Base-by-base conservation (phyloP, 2,329 filamentous ascomycete species). In the Paraphoma sp. region DNA sequence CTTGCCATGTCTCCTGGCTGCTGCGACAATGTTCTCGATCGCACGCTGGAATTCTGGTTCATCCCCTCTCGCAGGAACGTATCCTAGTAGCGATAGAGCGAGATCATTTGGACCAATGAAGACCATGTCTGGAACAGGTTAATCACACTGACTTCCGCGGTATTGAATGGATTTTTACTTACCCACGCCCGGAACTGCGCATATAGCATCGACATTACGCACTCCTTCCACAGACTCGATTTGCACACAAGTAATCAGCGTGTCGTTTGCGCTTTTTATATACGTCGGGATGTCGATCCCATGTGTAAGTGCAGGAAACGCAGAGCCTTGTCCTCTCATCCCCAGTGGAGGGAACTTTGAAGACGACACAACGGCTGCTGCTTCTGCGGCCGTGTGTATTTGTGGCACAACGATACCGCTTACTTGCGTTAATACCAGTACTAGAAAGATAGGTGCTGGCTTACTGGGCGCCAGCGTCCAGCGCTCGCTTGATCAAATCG, bases 31-130 rank as follows among this genome's bases (percentile, higher is more conserved):
- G 54, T 61, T 67, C 16, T 70, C 58, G 18, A 91, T 84, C 16
- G 88, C 88, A 33, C 79, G 78, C 31, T 84, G 78, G 56, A 91
- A 81, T 56, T 87, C 83, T 0, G 83, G 82, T 60, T 85, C 81
- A 48, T 82, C 78, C 0, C 80, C 80, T 23, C 72, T 74, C 64
- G 89, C 84, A 46, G 83, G 82, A 1, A 83, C 84, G 59, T 88
- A 79, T 18, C 88, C 80, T 40, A 91, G 84, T 0, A 89, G 54
- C 3, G 67, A 56, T 38, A 63, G 60, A 7, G 85, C 88, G 50
- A 89, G 79, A 65, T 89, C 87, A 68, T 88, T 89, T 1, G 87
- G 87, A 0, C 87, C 87, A 45, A 89, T 81, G 68, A 89, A 89
- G 23, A 89, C 75, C 4, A 87, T 82, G 58, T 90, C 87, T 18